Evolutionary conservation across 1,284 basidiomycete species (phyloP), one percentile per base, ranked within the genome.

Genomic region (Athelia psychrophila): DNA sequence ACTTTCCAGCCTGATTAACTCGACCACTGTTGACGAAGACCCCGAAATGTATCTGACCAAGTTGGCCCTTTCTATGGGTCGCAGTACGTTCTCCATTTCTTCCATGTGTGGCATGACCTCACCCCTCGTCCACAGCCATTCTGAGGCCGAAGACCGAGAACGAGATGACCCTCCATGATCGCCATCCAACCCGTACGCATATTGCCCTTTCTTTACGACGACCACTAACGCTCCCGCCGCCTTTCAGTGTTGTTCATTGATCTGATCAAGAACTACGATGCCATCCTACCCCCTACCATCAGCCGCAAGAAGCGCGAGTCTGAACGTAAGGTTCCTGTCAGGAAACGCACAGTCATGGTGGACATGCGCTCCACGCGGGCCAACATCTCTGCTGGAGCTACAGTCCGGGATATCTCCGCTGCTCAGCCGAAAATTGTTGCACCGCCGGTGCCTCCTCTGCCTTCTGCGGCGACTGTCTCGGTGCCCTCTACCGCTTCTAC

Each of bases 321-420:
- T 0, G 91, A 92, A 59, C 84, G 93, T 47, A 86, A 84, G 53
- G 76, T 89, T 50, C 93, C 92, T 4, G 66, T 84, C 20, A 81
- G 94, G 44, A 96, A 95, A 65, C 87, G 92, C 49, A 96, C 95
- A 1, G 87, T 88, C 0, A 88, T 89, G 0, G 76, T 97, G 44
- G 95, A 98, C 69, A 87, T 95, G 83, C 85, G 93, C 46, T 78
- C 92, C 67, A 88, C 83, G 60, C 78, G 92, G 63, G 71, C 82
- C 67, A 67, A 77, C 58, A 77, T 90, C 58, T 81, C 98, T 78
- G 69, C 88, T 70, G 69, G 87, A 66, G 64, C 92, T 75, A 62
- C 96, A 73, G 52, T 95, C 65, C 55, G 92, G 82, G 67, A 98
- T 76, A 65, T 96, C 73, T 67, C 94, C 76, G 60, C 93, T 76